Conservation (phyloP, 495 filamentous ascomycete genomes). For the Talaromyces ruber region DNA sequence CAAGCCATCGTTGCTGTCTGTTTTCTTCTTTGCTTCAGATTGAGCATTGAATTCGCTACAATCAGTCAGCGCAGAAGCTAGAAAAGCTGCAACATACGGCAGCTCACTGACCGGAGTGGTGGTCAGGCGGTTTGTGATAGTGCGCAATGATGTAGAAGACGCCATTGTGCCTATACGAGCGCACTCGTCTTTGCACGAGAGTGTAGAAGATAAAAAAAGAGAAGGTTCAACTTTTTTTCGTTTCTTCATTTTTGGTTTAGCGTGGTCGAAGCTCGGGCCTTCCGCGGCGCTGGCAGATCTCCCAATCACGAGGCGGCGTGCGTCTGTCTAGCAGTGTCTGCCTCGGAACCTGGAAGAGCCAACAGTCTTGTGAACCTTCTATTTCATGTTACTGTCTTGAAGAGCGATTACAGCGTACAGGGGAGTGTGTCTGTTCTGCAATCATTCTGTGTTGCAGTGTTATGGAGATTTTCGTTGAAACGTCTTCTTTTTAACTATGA, state of each 20-base stretch:
- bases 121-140: slow-evolving; percentile 58
- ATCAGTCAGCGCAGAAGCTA: slow-evolving; percentile 52
- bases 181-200: background rate
- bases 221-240: background rate
- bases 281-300: background rate
- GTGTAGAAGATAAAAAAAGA: background rate
- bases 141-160: slow-evolving; percentile 36
- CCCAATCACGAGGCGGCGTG: background rate
- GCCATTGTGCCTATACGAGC: background rate
- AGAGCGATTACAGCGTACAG: background rate
- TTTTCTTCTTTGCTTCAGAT: slow-evolving; percentile 35
- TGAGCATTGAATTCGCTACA: slow-evolving; percentile 49
- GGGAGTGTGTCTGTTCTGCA: background rate
- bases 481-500: background rate
- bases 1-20: slow-evolving; percentile 49
- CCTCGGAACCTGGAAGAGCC: background rate
- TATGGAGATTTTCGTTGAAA: background rate
- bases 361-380: background rate
- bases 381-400: background rate
- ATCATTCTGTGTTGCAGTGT: background rate
- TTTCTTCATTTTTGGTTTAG: background rate
- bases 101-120: slow-evolving; percentile 55
- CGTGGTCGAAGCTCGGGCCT: background rate
- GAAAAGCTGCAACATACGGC: slow-evolving; percentile 50
- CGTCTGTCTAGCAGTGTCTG: background rate